Base-by-base conservation (phyloP, 2,329 filamentous ascomycete genomes). In the Neoarthrinium moseri region DNA sequence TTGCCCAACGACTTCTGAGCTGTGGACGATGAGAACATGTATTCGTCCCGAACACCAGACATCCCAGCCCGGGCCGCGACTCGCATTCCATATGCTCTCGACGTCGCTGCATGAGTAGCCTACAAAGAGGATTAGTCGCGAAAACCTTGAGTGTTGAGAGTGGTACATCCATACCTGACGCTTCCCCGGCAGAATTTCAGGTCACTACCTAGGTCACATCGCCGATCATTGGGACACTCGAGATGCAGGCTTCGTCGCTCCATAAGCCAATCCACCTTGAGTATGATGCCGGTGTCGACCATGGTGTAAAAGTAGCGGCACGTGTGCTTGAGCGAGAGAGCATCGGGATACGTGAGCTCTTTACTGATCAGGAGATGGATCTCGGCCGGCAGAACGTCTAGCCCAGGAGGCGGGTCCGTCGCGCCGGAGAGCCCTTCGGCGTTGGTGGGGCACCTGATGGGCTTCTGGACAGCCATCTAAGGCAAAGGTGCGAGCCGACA, bases 211-310 rank as follows among this genome's bases (percentile, higher is more conserved):
- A 84, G 58, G 50, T 83, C 80, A 49, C 80, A 84, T 11, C 71
- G 66, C 44, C 65, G 65, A 51, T 80, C 70, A 45, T 80, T 81
- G 4, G 84, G 86, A 54, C 83, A 86, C 52, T 86, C 79, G 7
- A 89, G 74, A 47, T 85, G 81, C 27, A 83, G 69, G 36, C 69
- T 75, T 15, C 82, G 75, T 11, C 85, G 76, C 54, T 85, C 74
- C 48, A 88, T 71, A 4, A 89, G 71, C 86, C 86, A 89, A 47
- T 79, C 76, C 11, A 89, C 76, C 59, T 88, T 87, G 35, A 87
- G 70, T 22, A 72, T 63, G 23, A 88, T 70, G 27, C 81, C 83
- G 1, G 85, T 89, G 60, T 84, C 75, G 50, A 88, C 82, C 2
- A 87, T 64, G 38, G 63, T 56, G 66, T 83, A 84, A 61, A 89